Conservation (phyloP, 768 basidiomycete genomes). For the Pleurotus sapidus region DNA sequence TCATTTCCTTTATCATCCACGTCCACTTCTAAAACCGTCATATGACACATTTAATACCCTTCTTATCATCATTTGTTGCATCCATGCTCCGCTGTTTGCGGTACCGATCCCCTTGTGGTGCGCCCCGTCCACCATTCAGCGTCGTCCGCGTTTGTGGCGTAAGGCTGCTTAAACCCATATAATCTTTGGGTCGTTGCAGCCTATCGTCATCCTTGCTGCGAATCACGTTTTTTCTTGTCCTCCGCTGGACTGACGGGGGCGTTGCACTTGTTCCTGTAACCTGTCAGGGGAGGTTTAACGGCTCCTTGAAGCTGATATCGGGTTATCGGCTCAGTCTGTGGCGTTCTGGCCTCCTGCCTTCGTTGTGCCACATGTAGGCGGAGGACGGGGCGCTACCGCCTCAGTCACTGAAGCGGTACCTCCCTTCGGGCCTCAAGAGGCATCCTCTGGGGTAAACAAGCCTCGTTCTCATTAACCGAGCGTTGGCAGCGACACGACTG, state of each 20-base stretch:
- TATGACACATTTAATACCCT: neutral
- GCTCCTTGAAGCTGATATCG: neutral
- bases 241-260: neutral
- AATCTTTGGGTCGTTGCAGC: neutral
- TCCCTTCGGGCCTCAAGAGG: too few relatives aligned
- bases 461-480: too few relatives aligned
- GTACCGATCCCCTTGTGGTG: neutral
- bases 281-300: neutral
- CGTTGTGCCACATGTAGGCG: too few relatives aligned
- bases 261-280: neutral
- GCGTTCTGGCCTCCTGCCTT: too few relatives aligned
- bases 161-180: neutral
- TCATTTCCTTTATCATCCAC: conserved; percentile 4
- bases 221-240: neutral
- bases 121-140: neutral
- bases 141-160: conserved; percentile 1
- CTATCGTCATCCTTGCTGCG: neutral
- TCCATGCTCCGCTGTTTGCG: neutral
- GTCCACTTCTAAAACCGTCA: conserved; percentile 1
- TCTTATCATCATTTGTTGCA: neutral
- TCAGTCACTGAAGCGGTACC: too few relatives aligned
- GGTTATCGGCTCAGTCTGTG: neutral
- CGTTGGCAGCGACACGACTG: too few relatives aligned
- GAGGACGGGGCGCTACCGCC: too few relatives aligned
- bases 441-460: too few relatives aligned